A percentile compares a stretch with the other conserved stretches of the same genome.
These are phyloP conservation scores for Paralagenidium karlingii DNA, from an alignment of 352 stramenopile genomes.

Conservation along the genomic window DNA sequence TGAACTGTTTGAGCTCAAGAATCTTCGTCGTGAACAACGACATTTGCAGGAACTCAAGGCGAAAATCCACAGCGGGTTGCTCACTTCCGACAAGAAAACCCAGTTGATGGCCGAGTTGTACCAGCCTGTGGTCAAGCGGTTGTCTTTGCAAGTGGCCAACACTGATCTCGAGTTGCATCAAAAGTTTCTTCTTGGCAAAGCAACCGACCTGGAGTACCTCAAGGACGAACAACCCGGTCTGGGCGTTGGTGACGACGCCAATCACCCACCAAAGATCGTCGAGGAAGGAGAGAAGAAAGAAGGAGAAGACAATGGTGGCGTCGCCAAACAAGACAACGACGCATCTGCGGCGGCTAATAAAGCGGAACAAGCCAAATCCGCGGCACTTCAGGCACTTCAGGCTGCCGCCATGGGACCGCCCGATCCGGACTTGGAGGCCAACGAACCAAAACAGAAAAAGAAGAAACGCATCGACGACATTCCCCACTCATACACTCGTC, in stretches of 20 bases:
- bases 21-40: conserved; percentile 39
- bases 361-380: too few relatives aligned
- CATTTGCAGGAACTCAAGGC: conserved; percentile 22
- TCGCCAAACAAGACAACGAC: neutral
- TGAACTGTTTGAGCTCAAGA: conserved; percentile 41
- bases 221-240: conserved; percentile 12
- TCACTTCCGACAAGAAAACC: conserved; percentile 5
- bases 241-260: conserved; percentile 3
- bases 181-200: conserved; percentile 55
- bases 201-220: conserved; percentile 40
- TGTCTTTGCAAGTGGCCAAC: conserved; percentile 60
- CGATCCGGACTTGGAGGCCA: too few relatives aligned
- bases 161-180: conserved; percentile 54
- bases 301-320: conserved; percentile 1
- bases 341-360: too few relatives aligned
- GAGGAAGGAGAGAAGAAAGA: neutral
- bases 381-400: too few relatives aligned
- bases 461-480: conserved; percentile 16
- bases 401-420: too few relatives aligned
- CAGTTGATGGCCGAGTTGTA: conserved; percentile 28
- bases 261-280: conserved; percentile 4
- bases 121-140: too few relatives aligned
- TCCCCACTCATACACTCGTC: conserved; percentile 47
- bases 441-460: too few relatives aligned
- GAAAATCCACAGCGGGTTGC: conserved; percentile 11